These are phyloP conservation scores for Erysimum cheiranthoides DNA, from an alignment of 345 rosid species.

Conservation along the genomic window DNA sequence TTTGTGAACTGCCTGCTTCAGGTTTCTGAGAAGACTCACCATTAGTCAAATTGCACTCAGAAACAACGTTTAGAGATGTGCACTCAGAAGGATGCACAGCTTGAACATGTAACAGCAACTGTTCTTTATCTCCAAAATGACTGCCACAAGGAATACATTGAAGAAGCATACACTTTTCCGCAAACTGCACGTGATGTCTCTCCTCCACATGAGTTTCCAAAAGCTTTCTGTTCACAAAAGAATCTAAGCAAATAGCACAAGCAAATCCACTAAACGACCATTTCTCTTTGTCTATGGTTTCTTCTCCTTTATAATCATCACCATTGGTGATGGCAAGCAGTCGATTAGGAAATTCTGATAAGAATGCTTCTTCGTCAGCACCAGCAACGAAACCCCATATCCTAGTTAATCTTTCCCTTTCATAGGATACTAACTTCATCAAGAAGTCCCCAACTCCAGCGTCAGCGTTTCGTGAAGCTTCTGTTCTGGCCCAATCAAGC, in stretches of 20 bases:
- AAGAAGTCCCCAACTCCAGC: slow-evolving; percentile 67
- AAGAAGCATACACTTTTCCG: slow-evolving; percentile 96
- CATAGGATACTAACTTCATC: slow-evolving; percentile 71
- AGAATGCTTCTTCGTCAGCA: slow-evolving; percentile 43
- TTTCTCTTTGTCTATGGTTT: slow-evolving; percentile 73
- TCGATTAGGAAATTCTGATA: slow-evolving; percentile 53
- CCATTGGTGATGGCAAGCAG: slow-evolving; percentile 52
- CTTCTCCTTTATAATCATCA: slow-evolving; percentile 49
- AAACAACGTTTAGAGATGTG: slow-evolving; percentile 52
- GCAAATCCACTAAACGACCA: slow-evolving; percentile 87
- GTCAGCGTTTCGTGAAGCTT: slow-evolving; percentile 70
- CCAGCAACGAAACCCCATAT: slow-evolving; percentile 70
- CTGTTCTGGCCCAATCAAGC: slow-evolving; percentile 93
- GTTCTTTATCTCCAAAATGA: slow-evolving; percentile 88
- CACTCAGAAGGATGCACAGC: slow-evolving; percentile 70
- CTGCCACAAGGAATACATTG: slow-evolving; percentile 91
- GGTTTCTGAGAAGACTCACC: slow-evolving; percentile 49
- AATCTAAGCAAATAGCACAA: slow-evolving; percentile 96
- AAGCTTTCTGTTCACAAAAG: slow-evolving; percentile 74
- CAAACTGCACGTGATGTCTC: slow-evolving; percentile 90
- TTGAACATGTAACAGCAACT: slow-evolving; percentile 78
- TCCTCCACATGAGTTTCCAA: slow-evolving; percentile 92
- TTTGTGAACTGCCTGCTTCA: slow-evolving; percentile 49
- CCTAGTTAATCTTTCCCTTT: slow-evolving; percentile 73
- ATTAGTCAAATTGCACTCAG: slow-evolving; percentile 41